Base-by-base conservation (phyloP, 306 rosid genomes). In the Carpinus fangiana region DNA sequence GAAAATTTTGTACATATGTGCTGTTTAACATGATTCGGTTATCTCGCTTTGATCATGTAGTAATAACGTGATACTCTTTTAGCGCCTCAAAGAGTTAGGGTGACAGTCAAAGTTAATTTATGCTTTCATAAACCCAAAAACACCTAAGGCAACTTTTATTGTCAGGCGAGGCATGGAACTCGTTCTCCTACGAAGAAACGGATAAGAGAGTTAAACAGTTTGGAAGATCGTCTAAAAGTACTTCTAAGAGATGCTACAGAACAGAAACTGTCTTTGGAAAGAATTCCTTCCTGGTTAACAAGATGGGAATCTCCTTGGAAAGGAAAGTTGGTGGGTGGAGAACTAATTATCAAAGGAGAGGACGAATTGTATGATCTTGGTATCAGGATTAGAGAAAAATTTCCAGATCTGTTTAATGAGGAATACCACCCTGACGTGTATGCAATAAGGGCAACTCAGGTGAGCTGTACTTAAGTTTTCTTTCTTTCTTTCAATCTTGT, bases 131-230 rank as follows among this genome's bases (percentile, higher is more conserved):
- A 21, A 53, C 55, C 31, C 53, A 66, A 46, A 51, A 57, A 43
- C 36, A 26, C 21, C 13, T 78, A 55, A 64, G 84, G 76, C 57
- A 73, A 72, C 34, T 85, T 73, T 68, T 52, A 21, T 85, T 80
- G 51, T 53, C 87, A 95, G 98, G 93, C 98, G 16, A 95, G 98
- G 83, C 98, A 95, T 76, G 98, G 98, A 80, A 95, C 98, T 50
- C 97, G 98, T 38, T 75, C 91, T 72, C 98, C 97, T 2, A 95
- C 98, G 0, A 90, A 92, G 85, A 92, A 92, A 78, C 86, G 97
- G 80, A 88, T 89, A 45, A 85, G 53, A 77, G 92, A 91, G 79
- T 64, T 95, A 31, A 86, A 88, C 76, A 84, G 65, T 50, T 75
- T 95, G 81, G 85, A 88, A 21, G 60, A 70, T 83, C 93, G 69